Conservation (phyloP, 306 rosid genomes). For the Inga oerstediana region DNA sequence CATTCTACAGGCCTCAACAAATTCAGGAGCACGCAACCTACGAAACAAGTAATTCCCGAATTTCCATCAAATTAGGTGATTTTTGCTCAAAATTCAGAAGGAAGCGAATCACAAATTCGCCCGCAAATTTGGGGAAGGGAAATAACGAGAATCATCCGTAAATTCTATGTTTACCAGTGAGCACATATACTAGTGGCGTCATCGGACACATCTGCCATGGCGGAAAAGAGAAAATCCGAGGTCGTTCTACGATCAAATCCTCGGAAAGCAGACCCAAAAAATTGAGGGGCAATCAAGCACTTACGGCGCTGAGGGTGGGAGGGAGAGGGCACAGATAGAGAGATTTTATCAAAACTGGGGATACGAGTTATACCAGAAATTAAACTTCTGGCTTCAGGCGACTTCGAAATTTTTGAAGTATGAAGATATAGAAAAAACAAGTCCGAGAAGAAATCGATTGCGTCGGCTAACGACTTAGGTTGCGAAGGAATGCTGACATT, state of each 20-base stretch:
- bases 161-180: conserved; percentile 68
- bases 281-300: background rate
- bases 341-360: background rate
- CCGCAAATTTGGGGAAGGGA: background rate
- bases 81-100: background rate
- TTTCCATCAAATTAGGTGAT: background rate
- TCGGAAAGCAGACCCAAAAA: background rate
- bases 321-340: background rate
- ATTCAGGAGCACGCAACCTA: background rate
- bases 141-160: background rate
- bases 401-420: background rate
- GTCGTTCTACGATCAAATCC: conserved; percentile 31
- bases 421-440: background rate
- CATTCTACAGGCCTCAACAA: background rate
- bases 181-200: conserved; percentile 58
- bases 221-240: conserved; percentile 1
- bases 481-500: conserved; percentile 7
- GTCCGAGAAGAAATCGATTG: conserved; percentile 23
- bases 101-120: background rate
- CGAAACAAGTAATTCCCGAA: conserved; percentile 18
- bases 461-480: conserved; percentile 10
- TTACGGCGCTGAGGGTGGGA: background rate
- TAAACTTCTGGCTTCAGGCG: background rate
- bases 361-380: conserved; percentile 23
- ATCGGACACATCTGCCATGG: conserved; percentile 70